Evolutionary conservation across 2,329 filamentous ascomycete species (phyloP).

Genomic region (Hypoxylon sp.): DNA sequence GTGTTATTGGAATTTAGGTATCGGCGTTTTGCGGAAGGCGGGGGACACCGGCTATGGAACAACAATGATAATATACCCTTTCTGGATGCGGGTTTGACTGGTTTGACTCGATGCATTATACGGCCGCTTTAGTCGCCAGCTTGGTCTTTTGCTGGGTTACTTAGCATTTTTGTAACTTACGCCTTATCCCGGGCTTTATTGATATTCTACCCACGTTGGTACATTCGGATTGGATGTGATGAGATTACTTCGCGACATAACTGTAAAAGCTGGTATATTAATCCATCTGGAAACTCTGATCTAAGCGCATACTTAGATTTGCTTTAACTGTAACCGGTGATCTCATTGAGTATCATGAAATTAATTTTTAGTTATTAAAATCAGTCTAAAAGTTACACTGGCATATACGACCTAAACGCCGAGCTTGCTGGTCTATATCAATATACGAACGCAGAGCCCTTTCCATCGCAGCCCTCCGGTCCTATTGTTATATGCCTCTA

Average conservation of each 20-base stretch:
- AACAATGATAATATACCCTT: slow-evolving; percentile 32
- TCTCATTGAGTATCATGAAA: not conserved
- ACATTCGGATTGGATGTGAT: not conserved
- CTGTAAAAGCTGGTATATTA: not conserved
- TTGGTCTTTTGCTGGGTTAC: not conserved
- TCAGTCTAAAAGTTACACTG: slow-evolving; percentile 10
- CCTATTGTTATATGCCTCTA: slow-evolving; percentile 7
- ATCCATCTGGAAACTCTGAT: not conserved
- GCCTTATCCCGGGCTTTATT: no score
- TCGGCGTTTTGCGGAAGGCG: slow-evolving; percentile 7
- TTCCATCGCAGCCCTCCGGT: not conserved
- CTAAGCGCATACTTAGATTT: not conserved
- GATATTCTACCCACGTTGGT: no score
- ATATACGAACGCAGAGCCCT: not conserved
- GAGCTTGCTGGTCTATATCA: not conserved
- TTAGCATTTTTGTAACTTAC: not conserved
- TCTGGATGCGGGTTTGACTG: not conserved
- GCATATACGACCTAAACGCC: slow-evolving; percentile 5
- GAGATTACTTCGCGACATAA: not conserved
- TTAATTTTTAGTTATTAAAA: slow-evolving; percentile 23
- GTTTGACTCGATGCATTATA: not conserved
- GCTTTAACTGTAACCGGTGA: not conserved
- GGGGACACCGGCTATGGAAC: not conserved
- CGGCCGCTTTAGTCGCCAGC: not conserved
- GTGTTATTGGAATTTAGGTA: not conserved